Conservation (phyloP, 331 rosid genomes). For the Dryas integrifolia region DNA sequence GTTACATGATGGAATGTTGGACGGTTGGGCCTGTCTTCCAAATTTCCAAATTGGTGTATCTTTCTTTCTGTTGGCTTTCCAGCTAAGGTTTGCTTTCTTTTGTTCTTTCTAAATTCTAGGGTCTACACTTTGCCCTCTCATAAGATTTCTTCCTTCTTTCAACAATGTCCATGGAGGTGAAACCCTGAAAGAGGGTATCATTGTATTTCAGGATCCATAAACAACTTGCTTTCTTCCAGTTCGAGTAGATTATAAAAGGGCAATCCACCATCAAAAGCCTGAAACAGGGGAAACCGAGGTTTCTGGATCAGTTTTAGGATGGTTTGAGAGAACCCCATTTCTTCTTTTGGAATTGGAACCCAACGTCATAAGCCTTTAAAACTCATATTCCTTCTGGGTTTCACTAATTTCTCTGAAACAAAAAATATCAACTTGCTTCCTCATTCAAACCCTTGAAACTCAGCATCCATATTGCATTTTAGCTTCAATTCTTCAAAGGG, state of each 20-base stretch:
- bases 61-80: constrained; percentile 25
- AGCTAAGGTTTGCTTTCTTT: constrained; percentile 23
- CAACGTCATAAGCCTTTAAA: constrained; percentile 11
- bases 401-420: neutral
- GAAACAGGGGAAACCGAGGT: constrained; percentile 24
- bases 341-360: constrained; percentile 1
- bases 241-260: constrained; percentile 17
- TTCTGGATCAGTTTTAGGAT: constrained; percentile 5
- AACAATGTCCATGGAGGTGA: constrained; percentile 26
- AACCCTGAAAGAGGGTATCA: constrained; percentile 30
- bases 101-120: constrained; percentile 20
- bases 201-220: constrained; percentile 28
- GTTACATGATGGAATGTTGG: constrained; percentile 26
- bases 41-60: constrained; percentile 24
- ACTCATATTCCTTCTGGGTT: constrained; percentile 22
- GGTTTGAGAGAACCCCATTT: constrained; percentile 15
- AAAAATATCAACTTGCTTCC: neutral
- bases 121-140: constrained; percentile 6
- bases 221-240: neutral
- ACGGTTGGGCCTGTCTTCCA: constrained; percentile 24
- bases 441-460: neutral
- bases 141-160: constrained; percentile 5
- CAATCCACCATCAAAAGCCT: constrained; percentile 2
- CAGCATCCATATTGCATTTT: neutral
- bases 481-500: neutral